Percentiles rank a stretch among this genome's conserved stretches.
Conservation (phyloP, 345 rosid species). For the Populus alba region DNA sequence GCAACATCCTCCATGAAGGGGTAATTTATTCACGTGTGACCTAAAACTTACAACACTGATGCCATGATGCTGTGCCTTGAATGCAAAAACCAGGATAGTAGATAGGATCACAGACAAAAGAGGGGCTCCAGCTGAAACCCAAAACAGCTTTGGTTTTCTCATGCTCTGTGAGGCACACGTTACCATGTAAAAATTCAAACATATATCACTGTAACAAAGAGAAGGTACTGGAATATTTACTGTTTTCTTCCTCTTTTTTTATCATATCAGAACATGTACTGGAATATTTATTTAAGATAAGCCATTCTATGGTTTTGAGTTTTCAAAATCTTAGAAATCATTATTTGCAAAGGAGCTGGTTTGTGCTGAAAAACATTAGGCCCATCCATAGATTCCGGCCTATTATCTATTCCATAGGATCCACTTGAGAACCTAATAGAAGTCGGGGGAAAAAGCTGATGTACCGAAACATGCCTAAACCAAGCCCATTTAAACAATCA, state of each 20-base stretch:
- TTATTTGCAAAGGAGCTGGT: not conserved
- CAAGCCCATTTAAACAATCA: not conserved
- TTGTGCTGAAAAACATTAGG: not conserved
- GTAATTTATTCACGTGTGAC: not conserved
- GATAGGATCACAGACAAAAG: constrained; percentile 70
- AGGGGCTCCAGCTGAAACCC: constrained; percentile 90
- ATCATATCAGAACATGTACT: not conserved
- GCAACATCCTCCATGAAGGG: not conserved
- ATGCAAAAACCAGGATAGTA: constrained; percentile 70
- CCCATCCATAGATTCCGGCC: not conserved
- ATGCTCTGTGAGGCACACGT: constrained; percentile 57
- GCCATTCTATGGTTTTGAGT: not conserved
- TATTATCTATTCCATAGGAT: not conserved
- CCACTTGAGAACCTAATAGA: too few species aligned
- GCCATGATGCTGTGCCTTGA: constrained; percentile 73
- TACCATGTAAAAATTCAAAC: constrained; percentile 4
- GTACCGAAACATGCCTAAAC: not conserved
- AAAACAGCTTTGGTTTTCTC: constrained; percentile 69
- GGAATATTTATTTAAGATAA: too few species aligned
- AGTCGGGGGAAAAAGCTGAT: too few species aligned
- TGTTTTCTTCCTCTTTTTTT: too few species aligned
- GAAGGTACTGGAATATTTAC: not conserved
- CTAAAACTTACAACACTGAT: constrained; percentile 52
- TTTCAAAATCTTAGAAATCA: not conserved
- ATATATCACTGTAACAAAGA: not conserved